Base-by-base conservation (phyloP, 2,329 filamentous ascomycete species). In the Hirsutella minnesotensis region DNA sequence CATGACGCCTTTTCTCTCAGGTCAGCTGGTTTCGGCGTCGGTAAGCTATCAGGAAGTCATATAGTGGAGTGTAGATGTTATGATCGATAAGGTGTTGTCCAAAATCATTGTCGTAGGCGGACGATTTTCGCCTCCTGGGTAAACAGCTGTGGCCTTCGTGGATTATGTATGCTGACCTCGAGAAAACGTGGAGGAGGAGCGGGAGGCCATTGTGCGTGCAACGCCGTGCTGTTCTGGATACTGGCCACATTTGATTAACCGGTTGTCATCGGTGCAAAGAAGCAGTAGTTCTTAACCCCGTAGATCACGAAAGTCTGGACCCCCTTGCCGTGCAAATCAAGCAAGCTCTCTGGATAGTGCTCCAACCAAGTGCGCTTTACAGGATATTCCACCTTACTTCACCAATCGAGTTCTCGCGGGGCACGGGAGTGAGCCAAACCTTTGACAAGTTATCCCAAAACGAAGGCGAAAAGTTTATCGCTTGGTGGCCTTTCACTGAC, bases 391-490 rank as follows among this genome's bases (percentile, higher is more conserved):
- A 8, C 18, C 15, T 45, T 29, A 46, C 49, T 54, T 48, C 50
- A 47, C 41, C 48, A 47, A 42, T 57, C 47, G 39, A 54, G 48
- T 45, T 59, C 56, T 44, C 44, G 51, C 41, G 60, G 46, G 3
- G 54, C 53, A 33, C 46, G 50, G 41, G 44, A 20, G 53, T 56
- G 21, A 59, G 46, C 45, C 45, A 53, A 18, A 56, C 43, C 36
- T 53, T 49, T 12, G 55, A 54, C 24, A 60, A 41, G 4, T 47
- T 48, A 35, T 58, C 53, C 44, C 49, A 59, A 40, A 59, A 61
- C 36, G 47, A 41, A 7, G 53, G 51, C 13, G 55, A 44, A 33
- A 50, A 54, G 36, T 44, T 53, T 18, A 41, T 41, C 3, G 9
- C 10, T 12, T n/a, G 7, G 15, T 9, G 33, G 33, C 33, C 12